Conservation (phyloP, 2,329 filamentous ascomycete genomes). For the Scortechinia acanthostroma region DNA sequence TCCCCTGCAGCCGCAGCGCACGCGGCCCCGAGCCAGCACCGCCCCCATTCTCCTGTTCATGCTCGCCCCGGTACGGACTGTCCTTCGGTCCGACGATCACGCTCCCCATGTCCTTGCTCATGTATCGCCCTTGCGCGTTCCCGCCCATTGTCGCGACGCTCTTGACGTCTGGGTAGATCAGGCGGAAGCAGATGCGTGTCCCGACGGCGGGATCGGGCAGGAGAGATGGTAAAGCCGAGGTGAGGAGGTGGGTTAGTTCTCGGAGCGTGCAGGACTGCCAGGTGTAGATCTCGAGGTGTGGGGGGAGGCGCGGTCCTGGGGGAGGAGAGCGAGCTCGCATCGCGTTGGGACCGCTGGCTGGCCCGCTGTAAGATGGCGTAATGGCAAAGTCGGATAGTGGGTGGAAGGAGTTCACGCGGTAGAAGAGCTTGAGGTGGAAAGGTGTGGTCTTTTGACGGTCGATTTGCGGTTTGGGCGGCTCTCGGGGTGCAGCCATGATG, state of each 20-base stretch:
- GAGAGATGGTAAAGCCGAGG: conserved; percentile 57
- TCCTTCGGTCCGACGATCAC: conserved; percentile 64
- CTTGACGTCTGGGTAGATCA: conserved; percentile 74
- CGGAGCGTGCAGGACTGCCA: conserved; percentile 75
- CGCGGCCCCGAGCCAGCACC: conserved; percentile 16
- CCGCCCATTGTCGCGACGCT: conserved; percentile 24
- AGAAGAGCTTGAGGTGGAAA: conserved; percentile 81
- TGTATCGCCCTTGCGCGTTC: conserved; percentile 38
- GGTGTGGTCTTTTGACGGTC: conserved; percentile 69
- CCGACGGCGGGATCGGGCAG: conserved; percentile 72
- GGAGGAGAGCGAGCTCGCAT: conserved; percentile 31
- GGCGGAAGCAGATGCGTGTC: conserved; percentile 78
- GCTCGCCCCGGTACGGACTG: conserved; percentile 22
- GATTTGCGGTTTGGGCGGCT: conserved; percentile 27
- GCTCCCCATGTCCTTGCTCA: conserved; percentile 75
- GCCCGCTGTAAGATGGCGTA: conserved; percentile 2
- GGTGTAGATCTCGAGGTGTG: conserved; percentile 75
- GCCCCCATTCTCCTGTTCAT: conserved; percentile 26
- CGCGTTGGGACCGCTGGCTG: conserved; percentile 3
- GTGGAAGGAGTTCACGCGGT: conserved; percentile 38
- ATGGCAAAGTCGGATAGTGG: neutral
- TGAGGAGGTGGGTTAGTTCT: conserved; percentile 74
- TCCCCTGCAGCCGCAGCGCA: conserved; percentile 30
- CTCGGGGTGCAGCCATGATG: conserved; percentile 23
- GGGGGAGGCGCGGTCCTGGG: conserved; percentile 38